Conservation (phyloP, 2,329 filamentous ascomycete species). For the Arthrobotrys pseudoclavata region DNA sequence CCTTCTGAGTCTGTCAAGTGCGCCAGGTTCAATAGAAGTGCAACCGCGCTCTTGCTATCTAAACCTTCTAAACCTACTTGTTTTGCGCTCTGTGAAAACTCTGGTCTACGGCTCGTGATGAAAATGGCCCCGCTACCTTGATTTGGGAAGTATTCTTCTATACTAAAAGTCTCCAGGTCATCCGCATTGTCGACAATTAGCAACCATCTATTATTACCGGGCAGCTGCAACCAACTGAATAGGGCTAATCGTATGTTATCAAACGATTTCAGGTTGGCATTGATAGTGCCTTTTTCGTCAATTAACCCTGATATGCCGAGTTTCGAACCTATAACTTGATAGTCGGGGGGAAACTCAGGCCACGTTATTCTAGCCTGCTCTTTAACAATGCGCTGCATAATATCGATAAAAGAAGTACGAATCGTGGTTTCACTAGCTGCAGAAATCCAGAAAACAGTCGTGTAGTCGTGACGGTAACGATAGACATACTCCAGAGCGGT, state of each 20-base stretch:
- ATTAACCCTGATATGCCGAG: neutral
- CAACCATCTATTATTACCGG: neutral
- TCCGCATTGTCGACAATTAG: slow-evolving; percentile 36
- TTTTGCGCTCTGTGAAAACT: slow-evolving; percentile 19
- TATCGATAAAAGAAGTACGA: slow-evolving; percentile 21
- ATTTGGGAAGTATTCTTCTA: slow-evolving; percentile 30
- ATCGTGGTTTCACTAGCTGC: slow-evolving; percentile 42
- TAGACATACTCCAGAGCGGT: slow-evolving; percentile 13
- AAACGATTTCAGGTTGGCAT: neutral
- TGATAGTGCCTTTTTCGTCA: neutral
- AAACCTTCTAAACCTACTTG: slow-evolving; percentile 10
- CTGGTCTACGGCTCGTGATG: slow-evolving; percentile 25
- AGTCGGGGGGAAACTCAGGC: slow-evolving; percentile 19
- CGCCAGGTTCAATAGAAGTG: slow-evolving; percentile 13
- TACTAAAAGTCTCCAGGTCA: slow-evolving; percentile 33
- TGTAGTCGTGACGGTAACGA: slow-evolving; percentile 56
- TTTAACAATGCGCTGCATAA: slow-evolving; percentile 32
- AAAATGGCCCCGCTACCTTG: slow-evolving; percentile 15
- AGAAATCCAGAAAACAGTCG: slow-evolving; percentile 63
- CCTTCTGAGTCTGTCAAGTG: neutral
- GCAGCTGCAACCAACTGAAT: neutral
- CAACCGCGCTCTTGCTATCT: slow-evolving; percentile 4
- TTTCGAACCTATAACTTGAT: slow-evolving; percentile 10
- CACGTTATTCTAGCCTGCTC: slow-evolving; percentile 14
- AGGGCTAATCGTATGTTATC: neutral